Evolutionary conservation across 2,329 filamentous ascomycete genomes (phyloP), one percentile per base, ranked within the genome.

Genomic region (Pseudopithomyces maydicus): DNA sequence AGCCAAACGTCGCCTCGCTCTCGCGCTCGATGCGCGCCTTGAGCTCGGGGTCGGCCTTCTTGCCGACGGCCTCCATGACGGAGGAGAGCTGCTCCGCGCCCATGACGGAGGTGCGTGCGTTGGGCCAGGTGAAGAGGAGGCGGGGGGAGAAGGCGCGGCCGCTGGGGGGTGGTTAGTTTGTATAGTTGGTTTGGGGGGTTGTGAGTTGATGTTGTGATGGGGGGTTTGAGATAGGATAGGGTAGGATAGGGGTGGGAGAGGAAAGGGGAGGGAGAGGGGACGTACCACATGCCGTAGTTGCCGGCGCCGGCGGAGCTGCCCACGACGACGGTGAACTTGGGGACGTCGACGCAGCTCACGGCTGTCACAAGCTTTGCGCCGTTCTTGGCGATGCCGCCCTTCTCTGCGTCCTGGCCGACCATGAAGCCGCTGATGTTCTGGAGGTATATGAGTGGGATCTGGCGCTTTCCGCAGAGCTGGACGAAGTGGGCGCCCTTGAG

Each of bases 381-480:
- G 71, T 98, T 96, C 83, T 98, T 98, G 53, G 95, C 95, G 67
- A 99, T 98, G 12, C 95, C 95, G 51, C 94, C 94, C 53, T 90
- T 89, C 79, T 99, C 95, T 0, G 94, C 92, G 68, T 95, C 91
- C 17, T 87, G 85, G 42, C 95, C 95, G 32, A 99, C 95, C 95
- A 99, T 99, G 84, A 99, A 99, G 42, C 95, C 95, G 6, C 88
- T 89, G 73, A 99, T 98, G 77, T 99, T 98, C 76, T 99, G 95
- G 19, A 99, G 81, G 79, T 98, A 98, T 49, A 98, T 84, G 10
- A 98, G 82, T 1, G 95, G 94, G 55, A 98, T 90, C 52, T 91
- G 88, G 55, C 95, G 89, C 77, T 97, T 92, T 29, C 90, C 85
- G 80, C 94, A 98, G 4, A 99, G 86, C 78, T 99, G 91, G 69